Evolutionary conservation across 108 stramenopile genomes (phyloP), one percentile per base, ranked within the genome.

Genomic region (Skeletonema costatum): DNA sequence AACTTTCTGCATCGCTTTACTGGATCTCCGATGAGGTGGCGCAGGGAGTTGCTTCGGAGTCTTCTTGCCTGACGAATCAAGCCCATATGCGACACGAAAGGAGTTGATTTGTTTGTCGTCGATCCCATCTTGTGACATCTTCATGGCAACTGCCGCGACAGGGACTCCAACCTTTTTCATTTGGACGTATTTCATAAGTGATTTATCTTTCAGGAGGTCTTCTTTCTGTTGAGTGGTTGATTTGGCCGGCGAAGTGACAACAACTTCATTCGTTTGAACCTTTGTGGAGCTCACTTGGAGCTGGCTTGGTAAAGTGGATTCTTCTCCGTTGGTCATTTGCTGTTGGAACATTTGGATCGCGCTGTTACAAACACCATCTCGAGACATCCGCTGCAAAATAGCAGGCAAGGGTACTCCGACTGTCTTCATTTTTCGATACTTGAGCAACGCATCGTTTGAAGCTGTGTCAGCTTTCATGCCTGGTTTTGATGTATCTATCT

Each of bases 91-190:
- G 10, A 42, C 35, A 29, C 69, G 53, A 64, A 78, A 85, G 2
- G 70, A 35, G 19, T 53, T 6, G 11, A 86, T 75, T 58, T 83
- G 83, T 25, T 72, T 71, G 1, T 66, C 17, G 3, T 67, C 78
- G 19, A 86, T 58, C 2, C 77, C 71, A 35, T 85, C 85, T 64
- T 81, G 76, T 6, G 32, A 41, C 78, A 85, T 75, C 61, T 85
- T 85, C 14, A 50, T 67, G 32, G n/a, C 25, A 65, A 80, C 80
- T 12, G 80, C 73, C 16, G 39, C 44, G 21, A 64, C 17, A 10
- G 85, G 85, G n/a, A 85, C 68, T 21, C 80, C 80, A 12, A 81
- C 68, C 16, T 76, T 69, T 0, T 25, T 62, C 85, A 85, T 85
- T 35, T 78, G 71, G 0, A 71, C 32, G 60, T 82, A 85, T 32